Conservation (phyloP, 768 basidiomycete species). For the Amanita brunnescens region DNA sequence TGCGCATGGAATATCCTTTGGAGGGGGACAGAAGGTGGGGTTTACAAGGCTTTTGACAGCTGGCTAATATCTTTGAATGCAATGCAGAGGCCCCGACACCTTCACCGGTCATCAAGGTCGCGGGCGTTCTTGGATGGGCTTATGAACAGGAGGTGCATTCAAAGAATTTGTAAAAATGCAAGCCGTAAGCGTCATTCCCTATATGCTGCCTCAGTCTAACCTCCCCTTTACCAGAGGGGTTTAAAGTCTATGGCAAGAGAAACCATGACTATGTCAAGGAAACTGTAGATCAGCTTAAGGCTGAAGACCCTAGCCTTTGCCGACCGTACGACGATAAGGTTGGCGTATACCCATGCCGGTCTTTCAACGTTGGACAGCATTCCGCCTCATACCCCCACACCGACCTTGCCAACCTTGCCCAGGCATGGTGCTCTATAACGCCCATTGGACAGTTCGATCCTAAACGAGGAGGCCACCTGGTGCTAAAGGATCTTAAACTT, state of each 20-base stretch:
- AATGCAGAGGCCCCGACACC: too few relatives aligned
- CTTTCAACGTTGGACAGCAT: conserved; percentile 6
- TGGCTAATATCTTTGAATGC: too few relatives aligned
- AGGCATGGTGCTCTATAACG: not conserved
- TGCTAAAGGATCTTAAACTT: not conserved
- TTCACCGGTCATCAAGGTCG: too few relatives aligned
- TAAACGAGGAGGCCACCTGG: not conserved
- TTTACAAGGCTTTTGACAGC: too few relatives aligned
- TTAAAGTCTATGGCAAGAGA: not conserved
- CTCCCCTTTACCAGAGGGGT: too few relatives aligned
- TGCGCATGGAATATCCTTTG: too few relatives aligned
- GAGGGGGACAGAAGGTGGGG: too few relatives aligned
- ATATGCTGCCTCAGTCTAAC: too few relatives aligned
- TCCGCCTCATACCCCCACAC: not conserved
- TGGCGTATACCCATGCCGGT: conserved; percentile 7
- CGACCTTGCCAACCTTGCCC: not conserved
- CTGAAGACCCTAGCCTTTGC: not conserved
- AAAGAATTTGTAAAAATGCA: too few relatives aligned
- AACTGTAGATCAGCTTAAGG: not conserved
- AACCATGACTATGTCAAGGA: conserved; percentile 2
- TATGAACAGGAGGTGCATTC: too few relatives aligned
- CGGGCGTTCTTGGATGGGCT: too few relatives aligned
- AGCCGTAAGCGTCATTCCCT: too few relatives aligned
- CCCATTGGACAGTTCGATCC: not conserved
- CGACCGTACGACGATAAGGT: conserved; percentile 1